Conservation (phyloP, 306 rosid genomes). For the Sesbania bispinosa region DNA sequence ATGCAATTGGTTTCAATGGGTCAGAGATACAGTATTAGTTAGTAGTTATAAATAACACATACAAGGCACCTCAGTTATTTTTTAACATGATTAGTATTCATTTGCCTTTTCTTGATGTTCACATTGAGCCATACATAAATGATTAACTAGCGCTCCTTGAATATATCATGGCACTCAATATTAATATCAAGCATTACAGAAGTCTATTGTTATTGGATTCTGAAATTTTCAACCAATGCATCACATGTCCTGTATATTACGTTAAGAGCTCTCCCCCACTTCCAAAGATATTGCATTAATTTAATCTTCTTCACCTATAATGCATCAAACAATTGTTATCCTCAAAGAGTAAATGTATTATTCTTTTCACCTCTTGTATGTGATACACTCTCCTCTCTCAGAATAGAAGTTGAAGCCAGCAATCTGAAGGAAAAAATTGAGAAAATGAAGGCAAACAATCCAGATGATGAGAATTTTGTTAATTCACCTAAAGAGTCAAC, state of each 20-base stretch:
- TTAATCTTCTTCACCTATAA: slow-evolving; percentile 8
- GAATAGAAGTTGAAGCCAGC: slow-evolving; percentile 79
- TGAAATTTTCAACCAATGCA: not conserved
- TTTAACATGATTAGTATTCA: not conserved
- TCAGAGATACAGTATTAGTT: not conserved
- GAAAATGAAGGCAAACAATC: slow-evolving; percentile 33
- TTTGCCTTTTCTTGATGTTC: too few species aligned
- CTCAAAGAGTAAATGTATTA: not conserved
- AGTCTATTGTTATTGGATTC: not conserved
- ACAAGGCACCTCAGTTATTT: not conserved
- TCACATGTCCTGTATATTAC: not conserved
- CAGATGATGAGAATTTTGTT: slow-evolving; percentile 28
- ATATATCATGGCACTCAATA: not conserved
- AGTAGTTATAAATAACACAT: not conserved
- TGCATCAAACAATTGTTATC: slow-evolving; percentile 12
- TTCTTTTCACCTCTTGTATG: slow-evolving; percentile 23
- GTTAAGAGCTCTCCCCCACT: not conserved
- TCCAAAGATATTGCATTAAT: not conserved
- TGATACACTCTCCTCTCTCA: slow-evolving; percentile 48
- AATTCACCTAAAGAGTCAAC: slow-evolving; percentile 31
- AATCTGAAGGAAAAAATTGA: slow-evolving; percentile 63
- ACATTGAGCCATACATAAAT: too few species aligned
- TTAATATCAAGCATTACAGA: not conserved
- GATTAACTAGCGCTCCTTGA: too few species aligned
- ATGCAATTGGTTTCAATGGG: not conserved